Conservation (phyloP, 495 filamentous ascomycete species). For the Cryomyces antarcticus region DNA sequence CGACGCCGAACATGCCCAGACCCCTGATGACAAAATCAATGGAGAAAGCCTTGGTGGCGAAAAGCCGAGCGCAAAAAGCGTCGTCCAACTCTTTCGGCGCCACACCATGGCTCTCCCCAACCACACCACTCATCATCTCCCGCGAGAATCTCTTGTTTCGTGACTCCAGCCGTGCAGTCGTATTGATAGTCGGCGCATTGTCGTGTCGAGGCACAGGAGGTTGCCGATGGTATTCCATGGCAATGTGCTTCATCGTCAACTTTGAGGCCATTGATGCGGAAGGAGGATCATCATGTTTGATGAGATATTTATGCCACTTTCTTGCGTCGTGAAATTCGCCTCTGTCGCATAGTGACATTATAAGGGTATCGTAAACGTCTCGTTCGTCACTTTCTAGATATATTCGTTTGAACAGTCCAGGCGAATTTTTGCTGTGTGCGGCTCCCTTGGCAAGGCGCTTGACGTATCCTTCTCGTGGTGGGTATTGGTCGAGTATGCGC, state of each 20-base stretch:
- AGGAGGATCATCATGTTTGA: constrained; percentile 30
- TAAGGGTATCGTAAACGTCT: constrained; percentile 37
- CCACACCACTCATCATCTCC: constrained; percentile 18
- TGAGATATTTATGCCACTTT: constrained; percentile 38
- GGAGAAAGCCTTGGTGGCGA: constrained; percentile 47
- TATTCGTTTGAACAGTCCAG: constrained; percentile 29
- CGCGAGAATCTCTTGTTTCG: neutral
- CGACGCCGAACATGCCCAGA: constrained; percentile 41
- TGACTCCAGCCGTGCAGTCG: no score
- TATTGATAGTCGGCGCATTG: no score
- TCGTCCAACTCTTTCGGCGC: constrained; percentile 34
- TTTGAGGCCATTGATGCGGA: constrained; percentile 17
- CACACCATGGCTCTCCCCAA: constrained; percentile 26
- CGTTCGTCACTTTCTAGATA: constrained; percentile 23
- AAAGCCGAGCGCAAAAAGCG: constrained; percentile 44
- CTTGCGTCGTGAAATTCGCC: constrained; percentile 29
- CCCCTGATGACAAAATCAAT: constrained; percentile 43
- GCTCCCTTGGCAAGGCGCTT: constrained; percentile 15
- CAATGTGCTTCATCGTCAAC: neutral
- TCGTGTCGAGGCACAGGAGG: no score
- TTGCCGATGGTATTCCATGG: no score
- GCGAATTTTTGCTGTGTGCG: constrained; percentile 14
- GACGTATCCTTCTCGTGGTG: constrained; percentile 10
- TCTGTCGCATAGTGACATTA: constrained; percentile 32
- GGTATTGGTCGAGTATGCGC: constrained; percentile 1